A percentile compares a stretch with the other conserved stretches of the same genome.
Conservation (phyloP, 345 rosid genomes). For the Salix brachista region DNA sequence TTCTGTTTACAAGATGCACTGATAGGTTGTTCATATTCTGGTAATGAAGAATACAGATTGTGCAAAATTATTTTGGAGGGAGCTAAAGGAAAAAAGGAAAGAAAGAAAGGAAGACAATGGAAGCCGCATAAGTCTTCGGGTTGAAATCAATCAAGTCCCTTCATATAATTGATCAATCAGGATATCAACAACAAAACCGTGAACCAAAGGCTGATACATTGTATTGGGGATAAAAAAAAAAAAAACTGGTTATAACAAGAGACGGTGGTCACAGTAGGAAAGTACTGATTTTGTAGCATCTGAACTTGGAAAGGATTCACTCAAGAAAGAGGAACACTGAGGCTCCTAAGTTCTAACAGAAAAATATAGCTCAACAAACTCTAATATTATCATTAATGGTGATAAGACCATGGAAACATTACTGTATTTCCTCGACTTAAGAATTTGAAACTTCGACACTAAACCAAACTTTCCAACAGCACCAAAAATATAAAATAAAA, state of each 20-base stretch:
- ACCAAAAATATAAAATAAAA: not conserved
- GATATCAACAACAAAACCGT: too few species aligned
- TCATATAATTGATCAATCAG: too few species aligned
- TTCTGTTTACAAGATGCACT: too few species aligned
- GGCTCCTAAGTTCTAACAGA: not conserved
- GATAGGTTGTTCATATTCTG: too few species aligned
- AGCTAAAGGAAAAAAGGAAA: too few species aligned
- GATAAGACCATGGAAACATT: not conserved
- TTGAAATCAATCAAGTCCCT: too few species aligned
- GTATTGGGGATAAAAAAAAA: too few species aligned
- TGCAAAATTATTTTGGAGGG: too few species aligned
- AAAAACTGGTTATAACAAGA: too few species aligned
- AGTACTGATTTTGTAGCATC: not conserved
- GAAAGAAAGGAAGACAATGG: too few species aligned
- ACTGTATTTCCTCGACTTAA: not conserved
- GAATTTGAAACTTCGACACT: not conserved
- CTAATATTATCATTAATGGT: not conserved
- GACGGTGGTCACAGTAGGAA: not conserved
- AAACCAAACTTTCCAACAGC: not conserved
- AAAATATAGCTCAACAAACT: not conserved
- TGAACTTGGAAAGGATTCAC: not conserved
- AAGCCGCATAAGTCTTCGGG: too few species aligned
- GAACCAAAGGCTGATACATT: not conserved
- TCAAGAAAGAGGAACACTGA: not conserved
- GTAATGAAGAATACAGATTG: too few species aligned